Base-by-base conservation (phyloP, 345 rosid species). In the Durio zibethinus region DNA sequence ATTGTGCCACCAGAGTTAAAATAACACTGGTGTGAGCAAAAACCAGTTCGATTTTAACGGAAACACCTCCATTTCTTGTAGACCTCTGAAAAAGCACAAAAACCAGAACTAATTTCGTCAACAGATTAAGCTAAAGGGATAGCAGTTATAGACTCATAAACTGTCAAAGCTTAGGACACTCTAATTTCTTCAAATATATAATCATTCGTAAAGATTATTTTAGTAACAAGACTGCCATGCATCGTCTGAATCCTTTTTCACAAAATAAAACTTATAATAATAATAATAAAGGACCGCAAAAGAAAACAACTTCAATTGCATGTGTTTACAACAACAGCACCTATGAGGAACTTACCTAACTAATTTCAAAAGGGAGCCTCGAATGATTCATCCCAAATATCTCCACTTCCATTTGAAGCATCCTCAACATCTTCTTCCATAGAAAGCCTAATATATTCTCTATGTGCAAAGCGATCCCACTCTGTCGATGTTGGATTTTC, bases 341-440 rank as follows among this genome's bases (percentile, higher is more conserved):
- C 47, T 59, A 45, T 64, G 57, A 20, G 57, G 50, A 54, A 76
- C 16, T 27, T 59, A 79, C 77, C 78, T 76, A 48, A 47, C 23
- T 64, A 31, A 50, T 68, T 79, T 88, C 84, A 87, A 80, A 90
- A 90, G 9, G 93, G 91, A 76, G 94, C 90, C 73, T 86, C 93
- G 69, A 89, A 88, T 68, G 92, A 84, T 83, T 88, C 96, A 78
- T 88, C 94, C 92, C 94, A 88, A 71, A 87, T 90, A 79, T 88
- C 94, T 25, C 86, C 89, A 81, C 92, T 92, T 67, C 91, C 94
- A 82, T 92, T 92, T 76, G 94, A 90, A 63, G 86, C 88, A 81
- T 92, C 90, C 75, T 92, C 91, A 48, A 85, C 95, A 85, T 91
- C 97, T 83, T 90, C 93, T 77, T 90, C 93, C 94, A 89, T 92